Base-by-base conservation (phyloP, 1,139 yeast genomes). In the Candida sp. region DNA sequence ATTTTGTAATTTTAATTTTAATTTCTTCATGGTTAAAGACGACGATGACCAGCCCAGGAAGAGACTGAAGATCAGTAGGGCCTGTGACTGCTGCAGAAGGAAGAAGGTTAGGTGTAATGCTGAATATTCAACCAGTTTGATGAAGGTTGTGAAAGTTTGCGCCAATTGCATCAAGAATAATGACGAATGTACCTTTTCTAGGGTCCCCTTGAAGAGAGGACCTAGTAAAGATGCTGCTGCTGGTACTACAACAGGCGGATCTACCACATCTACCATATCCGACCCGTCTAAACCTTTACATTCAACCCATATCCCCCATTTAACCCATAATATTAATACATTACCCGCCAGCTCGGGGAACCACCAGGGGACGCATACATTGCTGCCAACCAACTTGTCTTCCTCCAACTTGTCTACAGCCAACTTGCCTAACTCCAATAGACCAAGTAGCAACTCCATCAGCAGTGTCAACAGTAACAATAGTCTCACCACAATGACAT, bases 131-230 rank as follows among this genome's bases (percentile, higher is more conserved):
- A 43, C 68, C 9, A 53, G 68, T 5, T 61, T 75, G 22, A 75
- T 69, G 49, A 64, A 68, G 21, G 76, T 79, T 22, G 67, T 75
- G 33, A 73, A 73, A 49, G 58, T 70, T 3, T 84, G 90, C 57
- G 65, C 81, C 23, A 81, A 79, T 52, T 84, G 89, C 58, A 54
- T 61, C 19, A 81, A 77, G 52, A 76, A 70, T 49, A 68, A 68
- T 40, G 85, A 80, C 36, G 55, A 55, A 2, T 84, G 91, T 60
- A 70, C 83, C 1, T 84, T 83, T 55, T 81, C 83, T 22, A 67
- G 93, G 44, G 73, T 83, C 1, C 93, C 90, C 0, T 60, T 85
- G 60, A 86, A 85, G 56, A 65, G 95, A 51, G 95, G 93, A 0
- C 95, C 95, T 0, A 75, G 86, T 1, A 85, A 84, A 56, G 75